Evolutionary conservation across 768 basidiomycete species (phyloP), one percentile per base, ranked within the genome.

Genomic region (Lentinula aciculospora): DNA sequence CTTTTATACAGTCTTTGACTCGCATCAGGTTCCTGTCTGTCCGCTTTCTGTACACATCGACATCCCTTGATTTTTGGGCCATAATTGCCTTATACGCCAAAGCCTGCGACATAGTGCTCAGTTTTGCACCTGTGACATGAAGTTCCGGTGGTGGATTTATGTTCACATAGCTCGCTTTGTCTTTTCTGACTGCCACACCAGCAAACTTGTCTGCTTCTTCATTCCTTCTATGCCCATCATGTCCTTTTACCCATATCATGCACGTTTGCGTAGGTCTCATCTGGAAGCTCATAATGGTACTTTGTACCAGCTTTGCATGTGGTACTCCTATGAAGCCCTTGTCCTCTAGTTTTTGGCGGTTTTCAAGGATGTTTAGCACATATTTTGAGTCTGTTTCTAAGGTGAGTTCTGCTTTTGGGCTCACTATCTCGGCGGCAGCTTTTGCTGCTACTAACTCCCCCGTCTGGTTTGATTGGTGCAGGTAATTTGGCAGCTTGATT

Each of bases 231-330:
- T 37, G 32, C 0, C 58, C 60, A 2, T 37, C 15, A 42, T 70
- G 68, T 0, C 68, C 69, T 56, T 69, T 69, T 0, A 63, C 48
- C 68, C 68, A 68, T 48, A 61, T 50, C 19, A 71, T 63, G n/a
- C 17, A 2, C 1, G 68, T 67, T 0, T 42, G 37, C 0, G 65
- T 61, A 0, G 59, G 36, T 12, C 64, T 40, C 1, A 12, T 0
- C 19, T 63, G 19, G 1, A 69, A 42, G 0, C 47, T 15, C 37
- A 56, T 56, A 3, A 53, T 36, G 6, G 54, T 53, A 3, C 12
- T 6, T 7, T 34, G 1, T 1, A 58, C 8, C 6, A 57, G 32
- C 4, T 37, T 23, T 4, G 19, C 32, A 13, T 31, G 42, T 44
- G 48, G 15, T 10, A 25, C n/a, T 23, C 58, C 58, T 7, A 13